phyloP scores from a whole-genome alignment of 2,329 filamentous ascomycete species.

The Calonectria fujianensis region DNA sequence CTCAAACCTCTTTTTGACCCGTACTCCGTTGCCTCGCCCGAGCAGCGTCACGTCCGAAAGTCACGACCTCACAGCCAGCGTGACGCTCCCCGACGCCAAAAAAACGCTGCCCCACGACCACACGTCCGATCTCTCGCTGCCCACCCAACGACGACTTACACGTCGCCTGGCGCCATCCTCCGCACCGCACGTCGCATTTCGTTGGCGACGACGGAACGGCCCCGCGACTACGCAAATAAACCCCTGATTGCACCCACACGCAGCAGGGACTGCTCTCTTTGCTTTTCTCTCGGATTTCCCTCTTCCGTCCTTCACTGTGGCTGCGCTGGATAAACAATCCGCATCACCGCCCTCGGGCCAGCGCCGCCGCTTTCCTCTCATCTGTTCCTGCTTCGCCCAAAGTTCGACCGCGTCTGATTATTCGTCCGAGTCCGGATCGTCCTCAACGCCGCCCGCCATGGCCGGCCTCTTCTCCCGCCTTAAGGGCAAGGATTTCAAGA shows the following conservation, averaged over 20 bases:
- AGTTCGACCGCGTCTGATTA: constrained; percentile 35
- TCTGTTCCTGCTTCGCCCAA: constrained; percentile 42
- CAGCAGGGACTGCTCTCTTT: constrained; percentile 38
- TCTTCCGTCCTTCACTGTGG: constrained; percentile 26
- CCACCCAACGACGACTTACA: constrained; percentile 40
- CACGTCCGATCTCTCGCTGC: constrained; percentile 5
- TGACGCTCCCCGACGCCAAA: constrained; percentile 24
- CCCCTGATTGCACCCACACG: constrained; percentile 36
- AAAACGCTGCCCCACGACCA: constrained; percentile 21
- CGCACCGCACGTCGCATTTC: constrained; percentile 30
- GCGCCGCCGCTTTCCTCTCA: constrained; percentile 35
- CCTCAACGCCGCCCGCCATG: constrained; percentile 63
- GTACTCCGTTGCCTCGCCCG: constrained; percentile 18
- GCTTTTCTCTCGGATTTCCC: constrained; percentile 30
- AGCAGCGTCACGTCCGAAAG: constrained; percentile 20
- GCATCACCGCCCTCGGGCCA: constrained; percentile 20
- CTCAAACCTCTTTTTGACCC: constrained; percentile 3
- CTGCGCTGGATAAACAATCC: constrained; percentile 26
- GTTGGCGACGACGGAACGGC: constrained; percentile 33
- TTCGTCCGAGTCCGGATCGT: constrained; percentile 32
- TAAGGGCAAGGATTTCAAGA: constrained; percentile 83
- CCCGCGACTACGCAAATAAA: constrained; percentile 36
- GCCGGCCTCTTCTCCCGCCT: constrained; percentile 77
- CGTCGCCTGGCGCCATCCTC: constrained; percentile 39
- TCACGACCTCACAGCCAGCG: constrained; percentile 9